Percentiles rank a stretch among this genome's conserved stretches.
phyloP scores from a whole-genome alignment of 371 early-diverging fungal genomes.

The Mucor racemosus region DNA sequence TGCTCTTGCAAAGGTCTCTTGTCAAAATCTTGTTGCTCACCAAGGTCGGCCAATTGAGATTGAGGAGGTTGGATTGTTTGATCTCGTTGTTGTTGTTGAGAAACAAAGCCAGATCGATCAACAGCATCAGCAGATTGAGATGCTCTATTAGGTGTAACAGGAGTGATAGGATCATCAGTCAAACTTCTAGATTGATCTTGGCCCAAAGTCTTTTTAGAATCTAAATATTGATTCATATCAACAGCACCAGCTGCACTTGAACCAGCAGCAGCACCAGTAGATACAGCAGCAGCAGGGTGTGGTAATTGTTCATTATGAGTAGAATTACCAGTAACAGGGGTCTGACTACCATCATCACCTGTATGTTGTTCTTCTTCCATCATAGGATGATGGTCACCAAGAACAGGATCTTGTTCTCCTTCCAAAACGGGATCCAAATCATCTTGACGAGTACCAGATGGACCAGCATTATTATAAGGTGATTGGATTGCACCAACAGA shows the following conservation, averaged over 20 bases:
- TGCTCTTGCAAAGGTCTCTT: constrained; percentile 3
- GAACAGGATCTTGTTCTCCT: constrained; percentile 3
- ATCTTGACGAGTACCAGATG: constrained; percentile 5
- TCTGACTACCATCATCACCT: not conserved
- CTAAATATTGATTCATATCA: not conserved
- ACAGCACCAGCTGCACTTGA: not conserved
- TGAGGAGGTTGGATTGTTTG: not conserved
- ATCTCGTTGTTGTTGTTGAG: not conserved
- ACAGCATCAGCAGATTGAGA: not conserved
- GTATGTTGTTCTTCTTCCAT: constrained; percentile 1
- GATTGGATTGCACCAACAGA: constrained; percentile 12
- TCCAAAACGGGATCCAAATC: not conserved
- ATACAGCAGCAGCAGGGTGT: not conserved
- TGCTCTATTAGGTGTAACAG: not conserved
- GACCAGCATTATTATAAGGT: not conserved
- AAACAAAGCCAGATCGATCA: not conserved
- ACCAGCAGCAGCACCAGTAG: constrained; percentile 8
- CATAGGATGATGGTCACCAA: not conserved
- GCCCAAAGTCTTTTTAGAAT: not conserved
- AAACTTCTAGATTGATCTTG: not conserved
- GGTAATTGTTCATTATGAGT: not conserved
- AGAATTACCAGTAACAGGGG: not conserved
- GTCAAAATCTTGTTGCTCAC: not conserved
- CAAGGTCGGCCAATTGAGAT: not conserved
- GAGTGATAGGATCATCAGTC: constrained; percentile 3